Evolutionary conservation across 176 grass and related monocot genomes (phyloP).

Genomic region (Carex pumila): DNA sequence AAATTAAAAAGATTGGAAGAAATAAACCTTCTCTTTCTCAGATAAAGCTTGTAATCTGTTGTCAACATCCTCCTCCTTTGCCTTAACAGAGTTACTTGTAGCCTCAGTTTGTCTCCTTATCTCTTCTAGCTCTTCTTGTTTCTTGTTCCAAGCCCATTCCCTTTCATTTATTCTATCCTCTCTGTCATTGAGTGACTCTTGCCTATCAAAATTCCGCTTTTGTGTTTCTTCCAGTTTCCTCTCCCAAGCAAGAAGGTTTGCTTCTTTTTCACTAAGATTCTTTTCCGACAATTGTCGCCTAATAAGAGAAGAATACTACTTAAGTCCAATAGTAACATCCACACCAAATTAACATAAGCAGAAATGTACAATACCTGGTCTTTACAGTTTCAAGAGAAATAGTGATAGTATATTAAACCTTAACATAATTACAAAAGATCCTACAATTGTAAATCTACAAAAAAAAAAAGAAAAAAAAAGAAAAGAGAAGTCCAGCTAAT

Average conservation of each 20-base stretch:
- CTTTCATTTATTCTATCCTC: conserved; percentile 76
- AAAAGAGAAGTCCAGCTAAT: neutral
- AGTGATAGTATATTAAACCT: neutral
- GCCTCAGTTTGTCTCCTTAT: conserved; percentile 35
- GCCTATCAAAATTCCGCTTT: conserved; percentile 66
- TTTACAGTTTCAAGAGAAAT: neutral
- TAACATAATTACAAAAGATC: neutral
- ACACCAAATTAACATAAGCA: neutral
- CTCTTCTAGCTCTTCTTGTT: conserved; percentile 68
- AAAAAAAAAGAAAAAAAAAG: neutral
- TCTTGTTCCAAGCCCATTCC: conserved; percentile 50
- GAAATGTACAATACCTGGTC: neutral
- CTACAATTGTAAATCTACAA: neutral
- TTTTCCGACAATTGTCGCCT: conserved; percentile 59
- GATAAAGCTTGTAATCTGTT: conserved; percentile 46
- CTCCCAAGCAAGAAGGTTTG: conserved; percentile 63
- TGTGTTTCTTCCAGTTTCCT: conserved; percentile 80
- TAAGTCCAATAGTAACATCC: neutral
- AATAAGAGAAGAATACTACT: neutral
- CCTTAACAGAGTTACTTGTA: conserved; percentile 45
- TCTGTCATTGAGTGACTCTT: conserved; percentile 72
- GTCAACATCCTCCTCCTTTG: conserved; percentile 54
- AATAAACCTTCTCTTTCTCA: conserved; percentile 61
- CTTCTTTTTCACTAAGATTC: conserved; percentile 59
- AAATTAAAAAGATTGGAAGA: neutral